These are phyloP conservation scores for Irineochytrium annulatum DNA, from an alignment of 192 early-diverging fungal species.

Conservation along the genomic window DNA sequence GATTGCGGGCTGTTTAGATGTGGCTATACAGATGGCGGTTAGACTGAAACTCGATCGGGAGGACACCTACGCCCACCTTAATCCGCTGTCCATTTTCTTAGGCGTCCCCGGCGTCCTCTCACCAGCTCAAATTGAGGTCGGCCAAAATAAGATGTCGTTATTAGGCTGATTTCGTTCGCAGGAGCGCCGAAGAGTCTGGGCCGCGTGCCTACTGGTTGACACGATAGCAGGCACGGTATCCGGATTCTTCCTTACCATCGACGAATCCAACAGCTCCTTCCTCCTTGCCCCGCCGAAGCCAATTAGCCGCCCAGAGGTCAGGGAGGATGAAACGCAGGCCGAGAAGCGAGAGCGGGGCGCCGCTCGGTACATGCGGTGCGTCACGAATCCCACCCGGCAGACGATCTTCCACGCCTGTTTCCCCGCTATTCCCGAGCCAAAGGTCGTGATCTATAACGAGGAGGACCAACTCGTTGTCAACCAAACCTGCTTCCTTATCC, in stretches of 20 bases:
- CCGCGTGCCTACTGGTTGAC: conserved; percentile 16
- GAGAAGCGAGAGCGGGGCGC: not conserved
- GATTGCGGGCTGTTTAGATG: not conserved
- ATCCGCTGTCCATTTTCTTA: conserved; percentile 13
- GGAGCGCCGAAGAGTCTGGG: conserved; percentile 15
- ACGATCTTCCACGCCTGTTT: conserved; percentile 7
- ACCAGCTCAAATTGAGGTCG: not conserved
- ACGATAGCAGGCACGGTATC: conserved; percentile 13
- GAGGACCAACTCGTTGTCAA: conserved; percentile 11
- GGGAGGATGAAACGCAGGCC: not conserved
- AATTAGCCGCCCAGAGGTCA: not conserved
- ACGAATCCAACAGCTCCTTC: conserved; percentile 11
- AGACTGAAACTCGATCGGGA: conserved; percentile 20
- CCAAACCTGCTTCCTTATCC: conserved; percentile 15
- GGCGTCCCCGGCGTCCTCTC: not conserved
- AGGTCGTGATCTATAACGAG: not conserved
- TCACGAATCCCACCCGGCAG: conserved; percentile 4
- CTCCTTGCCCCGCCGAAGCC: conserved; percentile 2
- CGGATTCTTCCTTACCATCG: conserved; percentile 12
- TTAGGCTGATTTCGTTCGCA: not conserved
- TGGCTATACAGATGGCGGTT: conserved; percentile 17
- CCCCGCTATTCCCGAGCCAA: not conserved
- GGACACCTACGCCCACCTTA: conserved; percentile 12
- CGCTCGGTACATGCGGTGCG: not conserved
- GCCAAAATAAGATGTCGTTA: conserved; percentile 4